phyloP scores from a whole-genome alignment of 495 filamentous ascomycete genomes.

The Tuber indicum region DNA sequence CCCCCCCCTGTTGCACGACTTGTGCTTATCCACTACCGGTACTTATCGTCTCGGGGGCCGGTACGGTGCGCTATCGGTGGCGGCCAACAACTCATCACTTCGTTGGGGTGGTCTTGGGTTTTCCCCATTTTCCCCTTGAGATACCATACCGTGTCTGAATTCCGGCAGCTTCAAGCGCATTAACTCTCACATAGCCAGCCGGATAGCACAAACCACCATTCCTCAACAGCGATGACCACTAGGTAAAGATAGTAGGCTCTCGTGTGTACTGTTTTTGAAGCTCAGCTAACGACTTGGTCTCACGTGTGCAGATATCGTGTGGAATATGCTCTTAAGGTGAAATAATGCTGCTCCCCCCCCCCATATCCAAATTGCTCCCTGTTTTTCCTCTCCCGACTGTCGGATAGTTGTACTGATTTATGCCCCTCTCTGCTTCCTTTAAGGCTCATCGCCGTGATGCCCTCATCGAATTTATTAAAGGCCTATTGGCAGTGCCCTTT shows the following conservation, averaged over 20 bases:
- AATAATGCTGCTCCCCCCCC: not conserved
- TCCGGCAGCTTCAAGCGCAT: not conserved
- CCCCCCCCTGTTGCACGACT: not conserved
- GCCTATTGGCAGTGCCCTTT: constrained; percentile 89
- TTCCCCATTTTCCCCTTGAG: not conserved
- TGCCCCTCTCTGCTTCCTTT: not conserved
- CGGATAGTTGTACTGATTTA: constrained; percentile 6
- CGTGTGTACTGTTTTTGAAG: not conserved
- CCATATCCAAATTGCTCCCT: not conserved
- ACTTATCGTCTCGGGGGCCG: not conserved
- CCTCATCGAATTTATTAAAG: constrained; percentile 59
- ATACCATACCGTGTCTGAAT: not conserved
- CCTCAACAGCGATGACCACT: constrained; percentile 11
- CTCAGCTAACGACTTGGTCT: constrained; percentile 4
- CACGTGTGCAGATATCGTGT: constrained; percentile 38
- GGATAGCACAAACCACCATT: not conserved
- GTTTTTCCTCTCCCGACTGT: not conserved
- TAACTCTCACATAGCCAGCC: not conserved
- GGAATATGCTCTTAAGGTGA: constrained; percentile 42
- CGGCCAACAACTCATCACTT: not conserved
- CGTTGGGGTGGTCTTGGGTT: not conserved
- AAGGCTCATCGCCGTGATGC: constrained; percentile 43
- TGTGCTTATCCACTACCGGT: not conserved
- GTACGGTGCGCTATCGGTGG: not conserved
- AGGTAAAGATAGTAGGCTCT: constrained; percentile 10